phyloP scores from a whole-genome alignment of 305 asterid genomes.

The Fraxinus floribunda region DNA sequence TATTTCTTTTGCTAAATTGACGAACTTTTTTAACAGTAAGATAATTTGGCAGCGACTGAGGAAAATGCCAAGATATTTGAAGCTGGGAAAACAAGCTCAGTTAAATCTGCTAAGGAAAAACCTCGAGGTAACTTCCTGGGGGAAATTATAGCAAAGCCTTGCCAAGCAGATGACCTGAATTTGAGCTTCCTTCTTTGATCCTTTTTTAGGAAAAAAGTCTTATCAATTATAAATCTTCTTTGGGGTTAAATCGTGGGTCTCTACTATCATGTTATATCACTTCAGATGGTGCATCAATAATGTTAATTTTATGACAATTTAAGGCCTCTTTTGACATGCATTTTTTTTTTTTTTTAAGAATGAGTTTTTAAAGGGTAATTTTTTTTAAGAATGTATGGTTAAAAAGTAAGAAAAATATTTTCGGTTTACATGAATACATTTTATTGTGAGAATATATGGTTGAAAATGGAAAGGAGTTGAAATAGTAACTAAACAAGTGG shows the following conservation, averaged over 20 bases:
- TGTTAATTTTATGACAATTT: not conserved
- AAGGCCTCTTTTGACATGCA: too few species aligned
- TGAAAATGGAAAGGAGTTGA: too few species aligned
- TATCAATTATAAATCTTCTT: not conserved
- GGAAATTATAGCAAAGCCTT: not conserved
- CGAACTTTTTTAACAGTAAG: not conserved
- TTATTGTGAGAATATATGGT: too few species aligned
- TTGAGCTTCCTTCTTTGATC: not conserved
- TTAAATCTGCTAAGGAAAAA: not conserved
- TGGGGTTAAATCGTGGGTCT: not conserved
- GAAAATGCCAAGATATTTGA: not conserved
- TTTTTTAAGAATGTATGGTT: too few species aligned
- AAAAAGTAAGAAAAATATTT: too few species aligned
- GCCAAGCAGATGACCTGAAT: not conserved
- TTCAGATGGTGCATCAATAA: not conserved
- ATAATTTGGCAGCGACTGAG: slow-evolving; percentile 5
- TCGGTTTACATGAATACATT: too few species aligned
- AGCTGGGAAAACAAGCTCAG: not conserved
- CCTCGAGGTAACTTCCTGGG: not conserved
- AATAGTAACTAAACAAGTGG: too few species aligned
- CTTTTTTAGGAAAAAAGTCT: not conserved
- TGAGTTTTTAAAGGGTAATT: too few species aligned
- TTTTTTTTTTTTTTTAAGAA: too few species aligned
- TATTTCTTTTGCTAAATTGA: not conserved
- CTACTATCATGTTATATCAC: too few species aligned